Evolutionary conservation across 306 rosid genomes (phyloP).

Genomic region (Gleditsia sinensis): DNA sequence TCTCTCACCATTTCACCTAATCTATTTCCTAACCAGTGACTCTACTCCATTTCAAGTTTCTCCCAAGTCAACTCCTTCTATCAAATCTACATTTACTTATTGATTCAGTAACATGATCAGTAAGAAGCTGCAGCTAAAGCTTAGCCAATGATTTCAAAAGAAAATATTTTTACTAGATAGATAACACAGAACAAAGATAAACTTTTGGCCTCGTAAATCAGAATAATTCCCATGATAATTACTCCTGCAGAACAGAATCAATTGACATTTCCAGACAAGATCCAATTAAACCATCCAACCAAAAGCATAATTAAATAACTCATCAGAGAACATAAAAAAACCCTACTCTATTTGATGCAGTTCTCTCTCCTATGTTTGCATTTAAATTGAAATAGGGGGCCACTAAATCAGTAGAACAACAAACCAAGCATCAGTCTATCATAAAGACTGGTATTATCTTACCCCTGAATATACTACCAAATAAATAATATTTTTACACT

Average conservation of each 20-base stretch:
- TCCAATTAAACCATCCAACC: not conserved
- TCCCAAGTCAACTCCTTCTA: not conserved
- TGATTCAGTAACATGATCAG: not conserved
- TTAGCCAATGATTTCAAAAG: not conserved
- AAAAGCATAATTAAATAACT: not conserved
- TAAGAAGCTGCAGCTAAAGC: not conserved
- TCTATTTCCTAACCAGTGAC: not conserved
- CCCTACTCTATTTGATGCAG: not conserved
- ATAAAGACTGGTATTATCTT: not conserved
- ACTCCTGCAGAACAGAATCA: not conserved
- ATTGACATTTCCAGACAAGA: not conserved
- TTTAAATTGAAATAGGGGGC: not conserved
- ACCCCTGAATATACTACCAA: not conserved
- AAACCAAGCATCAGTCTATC: not conserved
- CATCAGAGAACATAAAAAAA: not conserved
- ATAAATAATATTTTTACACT: no score
- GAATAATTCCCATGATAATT: not conserved
- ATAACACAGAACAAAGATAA: not conserved
- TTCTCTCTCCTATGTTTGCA: not conserved
- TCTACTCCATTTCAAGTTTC: not conserved
- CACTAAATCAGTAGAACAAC: not conserved
- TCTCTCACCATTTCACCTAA: not conserved
- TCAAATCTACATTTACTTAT: not conserved
- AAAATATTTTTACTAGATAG: not conserved
- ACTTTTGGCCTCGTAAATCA: not conserved